Conservation (phyloP, 352 stramenopile genomes). For the Phytophthora idaei region DNA sequence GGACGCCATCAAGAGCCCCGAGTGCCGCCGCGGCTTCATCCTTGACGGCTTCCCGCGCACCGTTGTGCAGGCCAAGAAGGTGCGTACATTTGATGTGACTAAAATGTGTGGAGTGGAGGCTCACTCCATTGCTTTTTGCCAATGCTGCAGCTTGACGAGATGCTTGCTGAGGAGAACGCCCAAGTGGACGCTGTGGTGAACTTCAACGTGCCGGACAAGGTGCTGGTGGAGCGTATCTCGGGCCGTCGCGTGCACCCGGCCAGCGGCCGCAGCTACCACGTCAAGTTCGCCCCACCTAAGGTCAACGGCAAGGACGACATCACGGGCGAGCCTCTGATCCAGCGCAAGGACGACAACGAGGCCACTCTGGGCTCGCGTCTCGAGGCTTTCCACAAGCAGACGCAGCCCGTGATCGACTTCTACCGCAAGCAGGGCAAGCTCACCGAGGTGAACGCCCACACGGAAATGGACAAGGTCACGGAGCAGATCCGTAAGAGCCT, state of each 20-base stretch:
- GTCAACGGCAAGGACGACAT: slow-evolving; percentile 89
- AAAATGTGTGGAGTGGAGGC: slow-evolving; percentile 3
- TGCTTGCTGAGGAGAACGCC: slow-evolving; percentile 91
- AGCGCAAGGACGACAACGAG: slow-evolving; percentile 97
- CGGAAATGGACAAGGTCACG: slow-evolving; percentile 83
- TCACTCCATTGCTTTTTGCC: slow-evolving; percentile 4
- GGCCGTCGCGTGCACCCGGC: slow-evolving; percentile 96
- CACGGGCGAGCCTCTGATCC: slow-evolving; percentile 96
- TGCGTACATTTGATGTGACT: slow-evolving; percentile 24
- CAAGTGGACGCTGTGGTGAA: slow-evolving; percentile 93
- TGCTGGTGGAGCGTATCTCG: slow-evolving; percentile 97
- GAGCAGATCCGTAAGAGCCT: slow-evolving; percentile 82
- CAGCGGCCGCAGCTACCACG: slow-evolving; percentile 97
- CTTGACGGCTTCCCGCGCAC: slow-evolving; percentile 99
- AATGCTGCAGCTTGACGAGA: slow-evolving; percentile 91
- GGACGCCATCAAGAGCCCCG: slow-evolving; percentile 96
- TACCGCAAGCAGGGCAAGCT: slow-evolving; percentile 89
- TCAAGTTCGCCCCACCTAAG: slow-evolving; percentile 98
- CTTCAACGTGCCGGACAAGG: slow-evolving; percentile 95
- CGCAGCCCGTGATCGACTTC: slow-evolving; percentile 95
- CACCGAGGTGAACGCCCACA: slow-evolving; percentile 91
- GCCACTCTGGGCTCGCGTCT: slow-evolving; percentile 93
- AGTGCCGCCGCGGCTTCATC: slow-evolving; percentile 99
- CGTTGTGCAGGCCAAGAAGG: slow-evolving; percentile 96
- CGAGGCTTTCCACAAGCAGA: slow-evolving; percentile 96